Base-by-base conservation (phyloP, 768 basidiomycete genomes). In the Tricholoma hemisulphureum region DNA sequence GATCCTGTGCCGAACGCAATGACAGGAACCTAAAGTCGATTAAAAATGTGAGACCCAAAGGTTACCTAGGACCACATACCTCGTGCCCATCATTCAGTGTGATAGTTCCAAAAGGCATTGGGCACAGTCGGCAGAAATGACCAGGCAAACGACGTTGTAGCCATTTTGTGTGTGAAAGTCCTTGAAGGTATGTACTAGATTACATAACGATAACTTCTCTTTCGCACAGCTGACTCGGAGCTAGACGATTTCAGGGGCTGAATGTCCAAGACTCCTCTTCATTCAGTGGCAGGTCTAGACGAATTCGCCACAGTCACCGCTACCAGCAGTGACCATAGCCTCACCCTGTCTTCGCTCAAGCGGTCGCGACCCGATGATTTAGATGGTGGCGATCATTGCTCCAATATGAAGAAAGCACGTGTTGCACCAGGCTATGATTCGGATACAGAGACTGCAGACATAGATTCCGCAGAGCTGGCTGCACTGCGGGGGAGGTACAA, bases 1-100 rank as follows among this genome's bases (percentile, higher is more conserved):
- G 75, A 77, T 6, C 86, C 85, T 0, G 85, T 82, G 1, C 87
- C 86, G 67, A 80, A 87, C 0, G 85, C 86, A 55, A 89, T 82
- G 16, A 71, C 68, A 11, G 87, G 87, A 45, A 88, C 81, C 83
- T 86, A 43, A 26, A 28, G n/a, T 28, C 14, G 21, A 21, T 24
- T 53, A 11, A 24, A 53, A 11, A 18, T 6, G 10, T 24, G 16
- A n/a, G n/a, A n/a, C n/a, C n/a, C n/a, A n/a, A n/a, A n/a, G n/a
- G n/a, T n/a, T n/a, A n/a, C n/a, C n/a, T n/a, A n/a, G n/a, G n/a
- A n/a, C 34, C 49, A 58, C 64, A 7, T 32, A 73, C 77, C 66
- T 75, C 66, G 63, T 74, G 67, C 24, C 80, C 77, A 53, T 80
- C 77, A 58, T 77, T 76, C 37, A 82, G 66, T 6, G 55, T 41